Base-by-base conservation (phyloP, 2,329 filamentous ascomycete species). In the Alternaria gansuensis region DNA sequence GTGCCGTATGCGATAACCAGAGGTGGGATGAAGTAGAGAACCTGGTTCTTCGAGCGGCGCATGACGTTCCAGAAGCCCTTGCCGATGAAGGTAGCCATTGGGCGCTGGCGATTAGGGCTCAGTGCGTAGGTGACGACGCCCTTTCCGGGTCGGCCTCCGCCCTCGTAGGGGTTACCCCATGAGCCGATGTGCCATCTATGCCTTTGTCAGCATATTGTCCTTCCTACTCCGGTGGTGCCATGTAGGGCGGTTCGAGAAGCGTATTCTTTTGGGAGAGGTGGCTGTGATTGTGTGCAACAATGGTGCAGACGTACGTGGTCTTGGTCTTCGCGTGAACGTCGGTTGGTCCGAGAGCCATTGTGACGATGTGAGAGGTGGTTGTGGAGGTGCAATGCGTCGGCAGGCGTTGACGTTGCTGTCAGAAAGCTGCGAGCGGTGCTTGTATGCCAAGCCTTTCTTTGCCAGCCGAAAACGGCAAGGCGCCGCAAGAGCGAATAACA, bases 61-160 rank as follows among this genome's bases (percentile, higher is more conserved):
- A 90, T 96, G 72, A 88, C 89, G 87, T 99, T 99, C 89, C 98
- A 98, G 83, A 98, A 82, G 75, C 93, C 94, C 69, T 89, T 90
- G 80, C 94, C 82, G 66, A 85, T 80, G 60, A 89, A 83, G 73
- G 91, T 92, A 65, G 92, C 92, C 69, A 96, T 85, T 65, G 93
- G 91, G 75, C 91, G 89, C 84, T 97, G 94, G 78, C 91, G 90
- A 86, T 99, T 98, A 69, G 90, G 82, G 71, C 91, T 89, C 69
- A 99, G 77, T 68, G 89, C 85, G 82, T 96, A 98, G 74, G 83
- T 83, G 56, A 83, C 81, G 60, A 89, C 81, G 72, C 87, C 86
- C 74, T 87, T 87, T 75, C 88, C 87, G 36, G 82, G 78, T 37
- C 70, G 66, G 65, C 72, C 74, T 46, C 75, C 75, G 52, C 70